These are phyloP conservation scores for Ogataea pignaliae DNA, from an alignment of 805 yeast species.

Conservation along the genomic window DNA sequence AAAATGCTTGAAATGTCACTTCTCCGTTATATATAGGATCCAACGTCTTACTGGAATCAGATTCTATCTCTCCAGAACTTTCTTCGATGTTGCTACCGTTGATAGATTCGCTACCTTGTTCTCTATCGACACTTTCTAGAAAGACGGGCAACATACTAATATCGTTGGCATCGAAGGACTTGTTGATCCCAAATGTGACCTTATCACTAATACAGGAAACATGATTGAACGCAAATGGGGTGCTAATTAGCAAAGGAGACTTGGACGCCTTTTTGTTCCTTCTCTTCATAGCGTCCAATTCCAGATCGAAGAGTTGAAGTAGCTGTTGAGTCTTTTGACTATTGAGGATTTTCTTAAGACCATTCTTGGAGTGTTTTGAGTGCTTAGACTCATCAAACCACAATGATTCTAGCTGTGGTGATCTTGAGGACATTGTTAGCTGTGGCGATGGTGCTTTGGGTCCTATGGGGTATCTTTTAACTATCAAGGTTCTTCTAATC, in stretches of 20 bases:
- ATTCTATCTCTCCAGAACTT: background rate
- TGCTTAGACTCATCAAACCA: conserved; percentile 21
- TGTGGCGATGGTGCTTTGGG: no score
- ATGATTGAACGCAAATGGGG: conserved; percentile 32
- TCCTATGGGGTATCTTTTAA: no score
- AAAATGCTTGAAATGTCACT: conserved; percentile 21
- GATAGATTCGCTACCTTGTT: background rate
- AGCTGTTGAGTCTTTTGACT: conserved; percentile 11
- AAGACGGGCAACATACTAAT: conserved; percentile 9
- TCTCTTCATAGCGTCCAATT: conserved; percentile 3
- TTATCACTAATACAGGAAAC: conserved; percentile 30
- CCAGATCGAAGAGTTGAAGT: conserved; percentile 17
- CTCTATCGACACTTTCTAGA: conserved; percentile 2
- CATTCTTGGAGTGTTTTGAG: conserved; percentile 3
- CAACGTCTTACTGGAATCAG: conserved; percentile 4
- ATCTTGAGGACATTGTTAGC: conserved; percentile 7
- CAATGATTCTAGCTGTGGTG: conserved; percentile 20
- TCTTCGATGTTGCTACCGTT: background rate
- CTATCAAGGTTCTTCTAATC: no score
- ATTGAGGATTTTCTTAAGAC: conserved; percentile 8
- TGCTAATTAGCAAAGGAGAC: conserved; percentile 21
- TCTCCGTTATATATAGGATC: conserved; percentile 8
- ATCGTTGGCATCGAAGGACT: conserved; percentile 19
- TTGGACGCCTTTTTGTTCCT: background rate
- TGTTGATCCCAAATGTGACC: conserved; percentile 28